These are phyloP conservation scores for Silene latifolia DNA, from an alignment of 148 eudicot species.

Conservation along the genomic window DNA sequence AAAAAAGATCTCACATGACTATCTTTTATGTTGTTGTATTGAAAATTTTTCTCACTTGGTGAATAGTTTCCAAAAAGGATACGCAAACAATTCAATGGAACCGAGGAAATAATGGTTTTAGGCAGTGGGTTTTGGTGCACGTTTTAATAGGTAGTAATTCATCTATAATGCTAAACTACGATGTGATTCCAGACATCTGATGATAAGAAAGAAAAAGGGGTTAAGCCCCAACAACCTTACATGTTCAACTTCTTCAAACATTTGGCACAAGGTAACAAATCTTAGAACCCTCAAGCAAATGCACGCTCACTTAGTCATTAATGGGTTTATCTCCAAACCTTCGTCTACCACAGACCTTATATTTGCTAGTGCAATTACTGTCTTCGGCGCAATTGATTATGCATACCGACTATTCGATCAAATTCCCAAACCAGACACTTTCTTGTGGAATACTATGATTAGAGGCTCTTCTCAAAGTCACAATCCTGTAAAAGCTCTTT, in stretches of 20 bases:
- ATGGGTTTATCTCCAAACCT: constrained; percentile 39
- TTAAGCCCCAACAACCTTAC: constrained; percentile 31
- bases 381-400: constrained; percentile 42
- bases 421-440: constrained; percentile 50
- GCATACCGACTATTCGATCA: constrained; percentile 52
- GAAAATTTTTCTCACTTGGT: too few species aligned
- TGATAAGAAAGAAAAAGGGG: constrained; percentile 31
- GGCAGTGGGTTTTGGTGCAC: too few species aligned
- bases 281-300: constrained; percentile 44
- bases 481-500: constrained; percentile 31
- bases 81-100: too few species aligned
- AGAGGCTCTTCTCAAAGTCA: constrained; percentile 59
- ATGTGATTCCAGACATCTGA: neutral
- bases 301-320: constrained; percentile 44
- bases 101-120: too few species aligned
- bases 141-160: too few species aligned
- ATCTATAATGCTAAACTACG: too few species aligned
- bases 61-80: too few species aligned
- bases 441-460: constrained; percentile 61
- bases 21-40: too few species aligned
- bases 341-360: constrained; percentile 42
- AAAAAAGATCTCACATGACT: too few species aligned
- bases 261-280: constrained; percentile 44
- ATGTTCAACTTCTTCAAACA: constrained; percentile 27
- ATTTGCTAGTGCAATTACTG: constrained; percentile 30